These are phyloP conservation scores for Phytopythium helicoides DNA, from an alignment of 352 stramenopile species.

Conservation along the genomic window DNA sequence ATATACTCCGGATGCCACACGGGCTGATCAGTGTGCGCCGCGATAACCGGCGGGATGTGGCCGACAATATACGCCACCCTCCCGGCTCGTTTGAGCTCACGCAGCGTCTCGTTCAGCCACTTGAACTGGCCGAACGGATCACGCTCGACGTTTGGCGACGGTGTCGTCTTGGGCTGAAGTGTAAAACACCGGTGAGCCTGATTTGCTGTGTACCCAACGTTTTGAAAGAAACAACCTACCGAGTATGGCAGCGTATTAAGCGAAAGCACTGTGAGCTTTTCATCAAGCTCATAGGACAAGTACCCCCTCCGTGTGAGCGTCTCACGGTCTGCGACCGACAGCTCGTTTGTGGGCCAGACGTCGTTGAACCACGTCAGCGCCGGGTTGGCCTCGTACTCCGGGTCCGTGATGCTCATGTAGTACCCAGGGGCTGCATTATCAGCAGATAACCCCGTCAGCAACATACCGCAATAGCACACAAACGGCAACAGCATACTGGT, in stretches of 20 bases:
- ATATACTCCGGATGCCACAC: slow-evolving; percentile 89
- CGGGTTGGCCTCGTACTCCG: slow-evolving; percentile 45
- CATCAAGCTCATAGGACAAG: slow-evolving; percentile 58
- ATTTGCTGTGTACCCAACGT: too few relatives aligned
- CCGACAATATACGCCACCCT: slow-evolving; percentile 85
- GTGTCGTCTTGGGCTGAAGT: not conserved
- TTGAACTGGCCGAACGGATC: slow-evolving; percentile 90
- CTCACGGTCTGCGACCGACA: slow-evolving; percentile 52
- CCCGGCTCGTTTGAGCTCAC: slow-evolving; percentile 26
- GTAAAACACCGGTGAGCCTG: too few relatives aligned
- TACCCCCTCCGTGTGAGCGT: slow-evolving; percentile 59
- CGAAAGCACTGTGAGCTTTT: slow-evolving; percentile 63
- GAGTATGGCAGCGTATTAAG: slow-evolving; percentile 85
- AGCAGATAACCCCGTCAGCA: not conserved
- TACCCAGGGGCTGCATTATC: slow-evolving; percentile 56
- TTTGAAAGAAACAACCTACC: slow-evolving; percentile 23
- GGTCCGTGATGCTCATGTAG: slow-evolving; percentile 73
- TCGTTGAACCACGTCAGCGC: slow-evolving; percentile 50
- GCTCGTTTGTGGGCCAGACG: slow-evolving; percentile 41
- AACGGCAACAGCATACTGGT: slow-evolving; percentile 5
- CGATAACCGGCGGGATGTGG: slow-evolving; percentile 90
- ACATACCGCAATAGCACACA: too few relatives aligned
- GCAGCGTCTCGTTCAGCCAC: slow-evolving; percentile 85
- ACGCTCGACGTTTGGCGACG: slow-evolving; percentile 22
- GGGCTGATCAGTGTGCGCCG: slow-evolving; percentile 75